Evolutionary conservation across 441 rosid genomes (phyloP).

Genomic region (Erodium texanum): DNA sequence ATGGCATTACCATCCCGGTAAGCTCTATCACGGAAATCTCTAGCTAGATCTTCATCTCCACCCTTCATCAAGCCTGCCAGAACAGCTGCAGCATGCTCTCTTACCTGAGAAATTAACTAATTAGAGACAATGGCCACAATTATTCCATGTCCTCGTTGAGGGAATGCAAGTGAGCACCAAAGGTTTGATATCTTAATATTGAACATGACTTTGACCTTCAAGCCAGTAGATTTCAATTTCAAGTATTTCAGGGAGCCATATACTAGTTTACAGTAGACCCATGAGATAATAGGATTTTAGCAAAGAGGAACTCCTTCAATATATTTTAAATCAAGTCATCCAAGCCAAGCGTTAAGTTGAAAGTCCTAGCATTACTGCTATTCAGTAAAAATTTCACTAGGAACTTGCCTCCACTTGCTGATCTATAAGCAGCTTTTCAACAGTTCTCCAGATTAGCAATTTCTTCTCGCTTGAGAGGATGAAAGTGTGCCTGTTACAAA

Average conservation of each 20-base stretch:
- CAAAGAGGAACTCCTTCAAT: neutral
- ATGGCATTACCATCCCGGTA: constrained; percentile 59
- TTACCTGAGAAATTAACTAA: constrained; percentile 46
- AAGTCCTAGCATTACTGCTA: constrained; percentile 4
- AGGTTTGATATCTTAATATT: too few relatives aligned
- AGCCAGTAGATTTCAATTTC: neutral
- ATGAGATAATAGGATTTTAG: neutral
- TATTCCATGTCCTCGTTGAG: neutral
- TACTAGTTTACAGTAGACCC: neutral
- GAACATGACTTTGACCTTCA: neutral
- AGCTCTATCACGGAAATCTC: constrained; percentile 77
- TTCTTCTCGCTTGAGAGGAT: constrained; percentile 63
- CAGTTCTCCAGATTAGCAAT: constrained; percentile 73
- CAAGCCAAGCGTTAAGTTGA: neutral
- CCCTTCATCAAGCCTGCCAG: constrained; percentile 96
- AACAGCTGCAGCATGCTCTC: constrained; percentile 98
- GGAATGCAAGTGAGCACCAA: neutral
- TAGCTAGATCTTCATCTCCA: constrained; percentile 78
- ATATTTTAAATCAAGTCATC: neutral
- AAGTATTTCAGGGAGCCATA: neutral
- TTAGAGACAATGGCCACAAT: constrained; percentile 12
- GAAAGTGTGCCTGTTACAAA: constrained; percentile 72
- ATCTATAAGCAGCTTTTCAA: constrained; percentile 74
- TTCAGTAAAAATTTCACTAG: constrained; percentile 14
- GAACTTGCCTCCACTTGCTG: constrained; percentile 93